Conservation (phyloP, 2,329 filamentous ascomycete genomes). For the Aspergillus sp. region DNA sequence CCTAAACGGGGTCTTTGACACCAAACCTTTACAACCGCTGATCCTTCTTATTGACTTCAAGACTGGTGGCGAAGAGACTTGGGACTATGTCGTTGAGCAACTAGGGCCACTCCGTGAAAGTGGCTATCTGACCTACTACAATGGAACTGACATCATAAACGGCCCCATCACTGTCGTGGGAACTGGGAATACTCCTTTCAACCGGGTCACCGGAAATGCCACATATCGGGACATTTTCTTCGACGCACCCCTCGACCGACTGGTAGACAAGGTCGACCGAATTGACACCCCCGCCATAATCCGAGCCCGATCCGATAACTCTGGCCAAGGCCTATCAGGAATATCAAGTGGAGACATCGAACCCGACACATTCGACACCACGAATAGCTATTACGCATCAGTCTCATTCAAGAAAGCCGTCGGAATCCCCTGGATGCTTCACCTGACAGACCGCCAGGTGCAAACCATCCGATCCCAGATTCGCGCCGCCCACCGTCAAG, state of each 20-base stretch:
- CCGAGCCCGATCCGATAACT: conserved; percentile 25
- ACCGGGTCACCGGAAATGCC: conserved; percentile 50
- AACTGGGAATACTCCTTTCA: conserved; percentile 58
- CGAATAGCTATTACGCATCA: conserved; percentile 63
- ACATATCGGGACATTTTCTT: conserved; percentile 61
- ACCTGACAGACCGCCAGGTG: conserved; percentile 52
- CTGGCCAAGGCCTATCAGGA: conserved; percentile 53
- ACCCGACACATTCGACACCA: conserved; percentile 50
- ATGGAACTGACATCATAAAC: conserved; percentile 47
- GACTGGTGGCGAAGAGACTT: conserved; percentile 44
- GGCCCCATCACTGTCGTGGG: conserved; percentile 59
- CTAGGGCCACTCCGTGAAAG: conserved; percentile 53
- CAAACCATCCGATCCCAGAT: conserved; percentile 57
- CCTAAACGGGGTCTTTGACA: conserved; percentile 57
- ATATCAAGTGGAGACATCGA: conserved; percentile 39
- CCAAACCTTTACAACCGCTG: conserved; percentile 53
- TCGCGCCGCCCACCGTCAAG: conserved; percentile 54
- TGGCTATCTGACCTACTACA: conserved; percentile 56
- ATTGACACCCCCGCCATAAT: neutral
- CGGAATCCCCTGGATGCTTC: conserved; percentile 56
- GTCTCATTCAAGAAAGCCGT: conserved; percentile 56
- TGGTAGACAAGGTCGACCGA: conserved; percentile 30
- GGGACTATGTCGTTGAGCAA: conserved; percentile 45
- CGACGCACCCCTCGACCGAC: conserved; percentile 55
- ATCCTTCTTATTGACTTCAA: conserved; percentile 60